phyloP scores from a whole-genome alignment of 2,329 filamentous ascomycete genomes.

The Ophiostoma pallidulum region DNA sequence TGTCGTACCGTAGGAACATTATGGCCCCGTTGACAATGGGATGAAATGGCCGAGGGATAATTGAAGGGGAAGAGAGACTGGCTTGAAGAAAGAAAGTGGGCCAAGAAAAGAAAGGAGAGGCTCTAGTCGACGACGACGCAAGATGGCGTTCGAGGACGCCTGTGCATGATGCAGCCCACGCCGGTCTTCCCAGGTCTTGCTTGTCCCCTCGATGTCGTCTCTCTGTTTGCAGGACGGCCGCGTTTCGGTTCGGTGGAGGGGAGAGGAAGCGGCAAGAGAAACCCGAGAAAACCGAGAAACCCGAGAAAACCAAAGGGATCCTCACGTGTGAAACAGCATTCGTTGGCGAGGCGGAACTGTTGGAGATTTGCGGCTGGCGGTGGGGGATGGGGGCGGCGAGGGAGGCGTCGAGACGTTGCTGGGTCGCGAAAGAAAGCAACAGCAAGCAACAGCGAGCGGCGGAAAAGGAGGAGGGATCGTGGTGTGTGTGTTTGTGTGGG shows the following conservation, averaged over 20 bases:
- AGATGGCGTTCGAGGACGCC: background rate
- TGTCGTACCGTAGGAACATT: slow-evolving; percentile 3
- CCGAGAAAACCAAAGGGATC: too few species aligned
- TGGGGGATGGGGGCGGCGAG: background rate
- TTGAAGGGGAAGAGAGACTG: too few species aligned
- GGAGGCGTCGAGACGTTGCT: background rate
- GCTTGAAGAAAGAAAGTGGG: too few species aligned
- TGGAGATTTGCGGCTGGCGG: background rate
- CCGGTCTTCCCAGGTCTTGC: too few species aligned
- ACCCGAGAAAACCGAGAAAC: too few species aligned
- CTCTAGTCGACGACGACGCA: background rate
- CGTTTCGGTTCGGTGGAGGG: too few species aligned
- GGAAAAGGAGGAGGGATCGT: background rate
- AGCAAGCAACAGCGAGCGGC: too few species aligned
- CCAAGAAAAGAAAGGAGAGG: background rate
- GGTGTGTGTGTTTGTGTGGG: background rate
- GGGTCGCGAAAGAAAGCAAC: slow-evolving; percentile 1
- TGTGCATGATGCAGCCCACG: slow-evolving; percentile 8
- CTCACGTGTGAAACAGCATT: too few species aligned
- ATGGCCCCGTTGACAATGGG: too few species aligned
- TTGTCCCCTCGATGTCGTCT: background rate
- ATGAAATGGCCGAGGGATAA: too few species aligned
- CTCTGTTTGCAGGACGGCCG: too few species aligned
- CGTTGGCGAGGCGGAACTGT: background rate
- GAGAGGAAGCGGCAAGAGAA: too few species aligned